Percentiles rank a stretch among this genome's conserved stretches.
These are phyloP conservation scores for Allium sativum DNA, from an alignment of 106 monocot genomes.

Conservation along the genomic window DNA sequence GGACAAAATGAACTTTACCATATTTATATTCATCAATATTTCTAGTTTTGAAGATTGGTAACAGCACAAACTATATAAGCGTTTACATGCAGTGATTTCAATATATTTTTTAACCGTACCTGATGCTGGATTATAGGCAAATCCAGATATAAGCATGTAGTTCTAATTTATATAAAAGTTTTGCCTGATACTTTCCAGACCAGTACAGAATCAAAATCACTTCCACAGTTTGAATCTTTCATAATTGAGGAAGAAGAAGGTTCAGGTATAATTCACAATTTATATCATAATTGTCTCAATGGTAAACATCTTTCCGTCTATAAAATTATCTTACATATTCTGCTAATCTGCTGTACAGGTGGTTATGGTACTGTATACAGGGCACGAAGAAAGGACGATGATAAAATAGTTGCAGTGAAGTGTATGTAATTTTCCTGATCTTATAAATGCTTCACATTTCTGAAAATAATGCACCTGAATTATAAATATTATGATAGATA, in stretches of 20 bases:
- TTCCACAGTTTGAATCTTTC: slow-evolving; percentile 76
- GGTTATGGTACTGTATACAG: slow-evolving; percentile 96
- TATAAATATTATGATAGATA: too few relatives aligned
- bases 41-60: too few relatives aligned
- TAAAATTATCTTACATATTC: background rate
- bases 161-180: background rate
- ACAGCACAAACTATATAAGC: too few relatives aligned
- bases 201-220: slow-evolving; percentile 27
- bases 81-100: too few relatives aligned
- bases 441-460: too few relatives aligned
- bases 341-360: slow-evolving; percentile 28
- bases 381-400: slow-evolving; percentile 72
- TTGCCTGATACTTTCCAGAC: slow-evolving; percentile 30
- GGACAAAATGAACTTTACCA: too few relatives aligned
- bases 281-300: background rate
- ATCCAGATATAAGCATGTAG: too few relatives aligned
- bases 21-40: too few relatives aligned
- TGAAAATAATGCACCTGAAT: too few relatives aligned
- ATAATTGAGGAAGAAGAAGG: slow-evolving; percentile 91
- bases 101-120: too few relatives aligned
- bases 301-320: background rate
- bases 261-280: slow-evolving; percentile 47
- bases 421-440: slow-evolving; percentile 36
- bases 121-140: too few relatives aligned
- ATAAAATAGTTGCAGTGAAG: slow-evolving; percentile 86